A percentile compares a stretch with the other conserved stretches of the same genome.
Conservation (phyloP, 805 yeast species). For the Saturnispora sekii region DNA sequence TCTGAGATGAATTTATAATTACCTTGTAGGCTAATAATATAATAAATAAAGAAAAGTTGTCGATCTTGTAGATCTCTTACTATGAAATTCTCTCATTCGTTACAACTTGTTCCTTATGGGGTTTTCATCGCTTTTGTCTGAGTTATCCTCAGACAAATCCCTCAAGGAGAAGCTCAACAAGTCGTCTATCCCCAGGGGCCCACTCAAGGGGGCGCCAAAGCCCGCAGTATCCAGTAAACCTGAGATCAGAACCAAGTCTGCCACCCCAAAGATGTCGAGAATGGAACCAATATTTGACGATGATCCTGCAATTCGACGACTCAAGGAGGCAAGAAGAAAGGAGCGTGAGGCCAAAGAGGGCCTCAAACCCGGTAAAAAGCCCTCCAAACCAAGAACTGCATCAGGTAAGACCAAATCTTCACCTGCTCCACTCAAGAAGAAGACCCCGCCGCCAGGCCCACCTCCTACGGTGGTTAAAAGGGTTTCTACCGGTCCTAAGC, state of each 20-base stretch:
- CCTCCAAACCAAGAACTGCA: constrained; percentile 9
- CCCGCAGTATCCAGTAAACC: no score
- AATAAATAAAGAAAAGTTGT: no score
- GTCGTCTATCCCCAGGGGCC: background rate
- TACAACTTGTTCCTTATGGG: constrained; percentile 8
- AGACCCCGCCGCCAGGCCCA: background rate
- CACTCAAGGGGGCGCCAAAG: background rate
- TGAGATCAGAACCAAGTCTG: no score
- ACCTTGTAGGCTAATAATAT: no score
- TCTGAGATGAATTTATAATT: constrained; percentile 31
- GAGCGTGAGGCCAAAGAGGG: constrained; percentile 38
- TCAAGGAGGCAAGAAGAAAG: constrained; percentile 55
- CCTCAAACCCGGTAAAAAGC: constrained; percentile 20
- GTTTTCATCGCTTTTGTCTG: constrained; percentile 20
- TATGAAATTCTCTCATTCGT: background rate
- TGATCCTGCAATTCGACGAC: constrained; percentile 63
- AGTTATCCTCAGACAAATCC: constrained; percentile 21
- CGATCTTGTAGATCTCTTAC: background rate
- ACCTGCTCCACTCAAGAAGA: background rate
- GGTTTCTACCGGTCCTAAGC: constrained; percentile 29
- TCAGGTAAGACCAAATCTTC: constrained; percentile 6
- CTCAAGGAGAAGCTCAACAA: constrained; percentile 1
- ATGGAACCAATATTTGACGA: constrained; percentile 14
- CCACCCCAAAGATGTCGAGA: no score
- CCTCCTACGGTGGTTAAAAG: constrained; percentile 4